Evolutionary conservation across 2,329 filamentous ascomycete species (phyloP), one percentile per base, ranked within the genome.

Genomic region (Periconia digitata): DNA sequence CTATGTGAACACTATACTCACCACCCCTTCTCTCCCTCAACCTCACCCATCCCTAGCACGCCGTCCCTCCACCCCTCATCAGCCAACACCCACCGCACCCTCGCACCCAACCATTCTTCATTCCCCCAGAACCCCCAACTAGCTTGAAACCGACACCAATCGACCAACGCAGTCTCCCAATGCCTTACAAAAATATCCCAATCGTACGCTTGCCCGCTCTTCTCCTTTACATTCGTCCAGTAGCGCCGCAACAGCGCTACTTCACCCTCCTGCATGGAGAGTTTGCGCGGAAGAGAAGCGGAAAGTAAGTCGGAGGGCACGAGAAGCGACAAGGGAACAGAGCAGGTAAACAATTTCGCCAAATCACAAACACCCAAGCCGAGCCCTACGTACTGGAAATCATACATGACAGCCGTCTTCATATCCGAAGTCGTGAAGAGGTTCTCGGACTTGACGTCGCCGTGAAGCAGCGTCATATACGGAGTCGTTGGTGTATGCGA

Each of bases 391-490:
- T 88, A 88, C 56, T 88, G 85, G 47, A 88, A 88, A 61, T 88
- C 85, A 58, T 84, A 87, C 53, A 88, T 85, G 0, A 82, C 84
- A 1, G 84, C 82, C 3, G 71, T 50, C 2, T 78, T 67, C 1
- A 80, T 82, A 0, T 63, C 54, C 0, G 59, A 48, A 0, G 72
- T 82, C 0, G 81, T 82, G 58, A 86, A 86, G 6, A 87, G 74
- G 49, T 88, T 88, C 55, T 87, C 84, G 0, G 81, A 85, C 64
- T 88, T 88, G 43, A 87, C 84, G 47, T 88, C 85, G 7, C 85
- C 85, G 57, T 88, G 85, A 7, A 88, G 81, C 15, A 82, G 75
- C 0, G 84, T 84, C 53, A 85, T 60, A 27, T 73, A 73, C 1
- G 48, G 49, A 8, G 51, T 76, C 1, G 75, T 72, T 1, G 69